Conservation (phyloP, 176 grass and related monocot genomes). For the Saccharum officinarum region DNA sequence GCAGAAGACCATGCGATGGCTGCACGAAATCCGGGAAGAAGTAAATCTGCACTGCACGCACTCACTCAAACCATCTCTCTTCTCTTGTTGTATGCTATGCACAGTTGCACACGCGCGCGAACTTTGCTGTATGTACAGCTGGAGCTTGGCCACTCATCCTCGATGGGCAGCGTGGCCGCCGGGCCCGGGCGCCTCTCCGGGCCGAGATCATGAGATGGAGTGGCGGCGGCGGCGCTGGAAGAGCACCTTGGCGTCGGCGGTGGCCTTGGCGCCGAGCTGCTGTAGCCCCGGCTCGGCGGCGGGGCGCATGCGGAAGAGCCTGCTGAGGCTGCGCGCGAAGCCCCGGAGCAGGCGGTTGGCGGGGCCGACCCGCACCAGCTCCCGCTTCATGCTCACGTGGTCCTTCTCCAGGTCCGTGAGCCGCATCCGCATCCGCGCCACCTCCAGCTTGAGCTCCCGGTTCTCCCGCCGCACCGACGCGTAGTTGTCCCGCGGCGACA, state of each 20-base stretch:
- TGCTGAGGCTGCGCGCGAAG: conserved; percentile 70
- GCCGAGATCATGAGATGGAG: conserved; percentile 48
- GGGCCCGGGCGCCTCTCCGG: too few relatives aligned
- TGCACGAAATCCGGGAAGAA: conserved; percentile 1
- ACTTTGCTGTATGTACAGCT: background rate
- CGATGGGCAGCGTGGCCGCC: background rate
- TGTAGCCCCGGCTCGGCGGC: conserved; percentile 32
- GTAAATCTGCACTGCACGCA: background rate
- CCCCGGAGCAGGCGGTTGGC: conserved; percentile 75
- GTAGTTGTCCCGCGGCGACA: conserved; percentile 95
- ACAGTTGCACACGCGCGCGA: conserved; percentile 16
- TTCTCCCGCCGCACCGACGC: conserved; percentile 94
- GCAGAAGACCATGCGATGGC: background rate
- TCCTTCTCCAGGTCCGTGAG: conserved; percentile 97
- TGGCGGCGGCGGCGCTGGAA: conserved; percentile 65
- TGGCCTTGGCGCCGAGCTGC: conserved; percentile 63
- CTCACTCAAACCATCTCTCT: background rate
- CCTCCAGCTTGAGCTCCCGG: conserved; percentile 90
- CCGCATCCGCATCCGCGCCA: conserved; percentile 91
- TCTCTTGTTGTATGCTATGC: conserved; percentile 17
- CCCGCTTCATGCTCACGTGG: conserved; percentile 91
- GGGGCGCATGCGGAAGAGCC: conserved; percentile 52
- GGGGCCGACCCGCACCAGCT: conserved; percentile 71
- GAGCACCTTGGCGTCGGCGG: conserved; percentile 63
- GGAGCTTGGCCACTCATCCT: background rate